Conservation (phyloP, 1,139 yeast species). For the Martiniozyma asiatica region DNA sequence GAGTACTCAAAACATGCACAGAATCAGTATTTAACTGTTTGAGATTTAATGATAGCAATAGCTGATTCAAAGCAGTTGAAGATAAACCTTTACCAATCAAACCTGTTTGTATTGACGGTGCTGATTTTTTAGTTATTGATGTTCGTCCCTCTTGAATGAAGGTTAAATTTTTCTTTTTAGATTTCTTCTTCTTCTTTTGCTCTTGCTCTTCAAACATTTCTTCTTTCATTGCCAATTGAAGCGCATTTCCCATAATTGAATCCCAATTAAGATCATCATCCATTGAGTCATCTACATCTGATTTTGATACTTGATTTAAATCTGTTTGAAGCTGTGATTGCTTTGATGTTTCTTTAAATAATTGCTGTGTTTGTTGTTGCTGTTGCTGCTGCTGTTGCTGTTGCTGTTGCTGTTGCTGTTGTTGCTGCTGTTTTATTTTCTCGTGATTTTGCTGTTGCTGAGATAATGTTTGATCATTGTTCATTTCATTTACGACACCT, state of each 20-base stretch:
- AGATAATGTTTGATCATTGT: background rate
- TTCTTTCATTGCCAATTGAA: constrained; percentile 59
- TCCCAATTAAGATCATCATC: constrained; percentile 36
- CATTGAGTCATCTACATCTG: no score
- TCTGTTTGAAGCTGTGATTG: no score
- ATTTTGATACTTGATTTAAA: no score
- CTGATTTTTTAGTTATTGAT: no score
- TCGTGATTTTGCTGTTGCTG: no score
- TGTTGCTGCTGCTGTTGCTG: constrained; percentile 4
- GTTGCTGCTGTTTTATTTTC: no score
- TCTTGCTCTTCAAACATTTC: constrained; percentile 27
- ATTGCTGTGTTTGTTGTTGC: constrained; percentile 1
- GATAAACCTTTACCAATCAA: background rate
- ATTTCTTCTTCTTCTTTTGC: background rate
- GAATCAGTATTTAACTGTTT: constrained; percentile 9
- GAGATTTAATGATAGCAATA: constrained; percentile 8
- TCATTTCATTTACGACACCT: constrained; percentile 25
- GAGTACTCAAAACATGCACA: constrained; percentile 9
- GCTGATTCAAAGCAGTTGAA: background rate
- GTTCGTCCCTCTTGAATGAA: no score
- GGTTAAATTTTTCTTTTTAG: constrained; percentile 3
- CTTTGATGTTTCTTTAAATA: no score
- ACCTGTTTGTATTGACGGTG: no score
- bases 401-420: background rate
- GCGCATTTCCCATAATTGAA: constrained; percentile 62